These are phyloP conservation scores for Gamarada debralockiae DNA, from an alignment of 495 filamentous ascomycete species.

Conservation along the genomic window DNA sequence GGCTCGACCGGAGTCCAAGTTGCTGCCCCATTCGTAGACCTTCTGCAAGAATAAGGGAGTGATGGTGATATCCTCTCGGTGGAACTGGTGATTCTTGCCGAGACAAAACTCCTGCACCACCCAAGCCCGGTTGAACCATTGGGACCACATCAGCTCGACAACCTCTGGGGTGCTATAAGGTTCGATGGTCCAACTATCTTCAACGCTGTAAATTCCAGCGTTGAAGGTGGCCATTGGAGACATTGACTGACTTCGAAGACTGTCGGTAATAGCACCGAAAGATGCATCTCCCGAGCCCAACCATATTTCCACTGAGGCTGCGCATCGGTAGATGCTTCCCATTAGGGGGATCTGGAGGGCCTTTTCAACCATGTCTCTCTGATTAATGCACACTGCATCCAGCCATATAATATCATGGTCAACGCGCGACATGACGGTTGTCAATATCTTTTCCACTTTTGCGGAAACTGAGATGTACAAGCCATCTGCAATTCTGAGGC, in stretches of 20 bases:
- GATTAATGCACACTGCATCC: not conserved
- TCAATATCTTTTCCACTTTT: not conserved
- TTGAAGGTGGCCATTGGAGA: not conserved
- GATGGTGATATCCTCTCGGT: not conserved
- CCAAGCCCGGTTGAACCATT: not conserved
- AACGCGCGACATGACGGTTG: not conserved
- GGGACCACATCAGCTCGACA: not conserved
- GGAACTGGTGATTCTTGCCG: not conserved
- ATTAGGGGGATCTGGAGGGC: not conserved
- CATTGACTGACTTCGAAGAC: not conserved
- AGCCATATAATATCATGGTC: not conserved
- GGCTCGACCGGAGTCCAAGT: not conserved
- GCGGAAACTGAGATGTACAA: not conserved
- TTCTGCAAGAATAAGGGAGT: not conserved
- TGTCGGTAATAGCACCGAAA: not conserved
- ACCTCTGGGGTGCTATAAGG: not conserved
- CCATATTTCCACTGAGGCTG: not conserved
- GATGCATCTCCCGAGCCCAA: not conserved
- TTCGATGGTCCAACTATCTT: not conserved
- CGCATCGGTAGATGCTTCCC: not conserved
- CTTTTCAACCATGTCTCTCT: not conserved
- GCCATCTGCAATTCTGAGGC: not conserved
- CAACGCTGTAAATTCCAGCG: not conserved
- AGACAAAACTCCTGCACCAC: not conserved
- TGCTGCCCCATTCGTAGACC: not conserved